These are phyloP conservation scores for Sarocladiaceae sp. DNA, from an alignment of 2,329 filamentous ascomycete species.

Conservation along the genomic window DNA sequence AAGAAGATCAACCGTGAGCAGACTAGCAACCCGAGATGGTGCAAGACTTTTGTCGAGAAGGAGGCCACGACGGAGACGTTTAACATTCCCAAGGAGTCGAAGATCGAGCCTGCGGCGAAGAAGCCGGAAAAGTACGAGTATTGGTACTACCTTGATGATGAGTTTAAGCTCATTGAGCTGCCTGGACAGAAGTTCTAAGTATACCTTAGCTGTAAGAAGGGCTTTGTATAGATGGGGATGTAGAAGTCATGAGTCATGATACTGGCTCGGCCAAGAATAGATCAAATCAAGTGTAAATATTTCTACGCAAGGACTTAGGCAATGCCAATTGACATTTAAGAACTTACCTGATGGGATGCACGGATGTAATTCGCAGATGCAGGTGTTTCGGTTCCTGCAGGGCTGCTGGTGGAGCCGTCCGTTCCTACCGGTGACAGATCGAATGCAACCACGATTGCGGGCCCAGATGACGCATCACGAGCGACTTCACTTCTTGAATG, in stretches of 20 bases:
- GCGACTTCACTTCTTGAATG: neutral
- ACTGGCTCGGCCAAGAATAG: no score
- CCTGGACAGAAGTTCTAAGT: slow-evolving; percentile 12
- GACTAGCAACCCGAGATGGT: slow-evolving; percentile 26
- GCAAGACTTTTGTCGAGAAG: slow-evolving; percentile 28
- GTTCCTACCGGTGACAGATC: neutral
- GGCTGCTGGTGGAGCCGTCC: neutral
- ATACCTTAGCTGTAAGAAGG: no score
- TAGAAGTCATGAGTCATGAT: neutral
- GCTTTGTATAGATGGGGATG: no score
- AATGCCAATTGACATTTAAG: no score
- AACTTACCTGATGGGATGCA: no score
- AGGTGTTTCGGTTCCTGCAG: no score
- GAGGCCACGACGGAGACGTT: slow-evolving; percentile 26
- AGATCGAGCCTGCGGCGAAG: slow-evolving; percentile 23
- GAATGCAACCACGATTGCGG: no score
- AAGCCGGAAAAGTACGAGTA: slow-evolving; percentile 27
- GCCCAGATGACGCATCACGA: neutral
- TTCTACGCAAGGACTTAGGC: no score
- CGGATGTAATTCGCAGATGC: no score
- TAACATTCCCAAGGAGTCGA: slow-evolving; percentile 24
- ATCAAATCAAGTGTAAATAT: no score
- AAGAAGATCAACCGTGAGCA: slow-evolving; percentile 36
- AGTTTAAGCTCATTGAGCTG: slow-evolving; percentile 26
- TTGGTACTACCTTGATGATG: slow-evolving; percentile 33